Evolutionary conservation across 345 rosid genomes (phyloP).

Genomic region (Salix udensis): DNA sequence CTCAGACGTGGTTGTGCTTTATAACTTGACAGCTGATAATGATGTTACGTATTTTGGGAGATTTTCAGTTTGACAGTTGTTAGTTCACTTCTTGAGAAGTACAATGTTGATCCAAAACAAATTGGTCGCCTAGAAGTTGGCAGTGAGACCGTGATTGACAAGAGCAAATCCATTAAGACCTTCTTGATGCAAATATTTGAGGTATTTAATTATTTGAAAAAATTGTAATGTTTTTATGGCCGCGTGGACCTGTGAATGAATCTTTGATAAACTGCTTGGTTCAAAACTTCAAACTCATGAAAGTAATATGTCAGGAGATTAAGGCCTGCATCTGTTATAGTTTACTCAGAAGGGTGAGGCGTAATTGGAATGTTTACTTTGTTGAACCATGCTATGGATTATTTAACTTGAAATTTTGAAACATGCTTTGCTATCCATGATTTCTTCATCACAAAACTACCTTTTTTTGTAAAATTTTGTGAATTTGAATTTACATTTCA

Average conservation of each 20-base stretch:
- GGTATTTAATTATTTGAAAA: constrained; percentile 37
- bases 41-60: background rate
- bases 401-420: background rate
- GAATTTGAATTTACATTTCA: background rate
- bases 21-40: constrained; percentile 2
- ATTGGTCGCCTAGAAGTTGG: constrained; percentile 99
- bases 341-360: background rate
- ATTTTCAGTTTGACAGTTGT: constrained; percentile 78
- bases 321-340: background rate
- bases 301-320: background rate
- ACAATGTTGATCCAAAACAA: constrained; percentile 80
- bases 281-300: background rate
- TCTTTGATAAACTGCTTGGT: background rate
- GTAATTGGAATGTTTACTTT: background rate
- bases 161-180: constrained; percentile 98
- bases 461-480: background rate
- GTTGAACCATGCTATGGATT: background rate
- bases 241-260: background rate
- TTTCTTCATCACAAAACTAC: background rate
- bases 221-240: background rate
- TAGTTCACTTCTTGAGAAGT: constrained; percentile 85
- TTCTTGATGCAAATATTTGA: constrained; percentile 98
- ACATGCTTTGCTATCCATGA: background rate
- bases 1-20: background rate
- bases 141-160: constrained; percentile 98